These are phyloP conservation scores for Lactifluus piperatus DNA, from an alignment of 768 basidiomycete genomes.

Conservation along the genomic window DNA sequence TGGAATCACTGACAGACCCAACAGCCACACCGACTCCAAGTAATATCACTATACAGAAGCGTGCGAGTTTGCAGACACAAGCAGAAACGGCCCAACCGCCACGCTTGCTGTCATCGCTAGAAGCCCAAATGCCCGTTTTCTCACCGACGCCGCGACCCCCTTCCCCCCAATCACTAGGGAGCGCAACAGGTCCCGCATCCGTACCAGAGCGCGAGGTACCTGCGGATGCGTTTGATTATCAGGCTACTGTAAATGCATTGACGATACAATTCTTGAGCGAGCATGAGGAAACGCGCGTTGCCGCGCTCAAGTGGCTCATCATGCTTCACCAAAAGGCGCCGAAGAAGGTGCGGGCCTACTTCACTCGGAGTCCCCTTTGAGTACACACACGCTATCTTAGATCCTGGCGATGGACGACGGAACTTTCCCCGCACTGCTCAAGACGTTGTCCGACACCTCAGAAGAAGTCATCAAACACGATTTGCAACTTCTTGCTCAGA, in stretches of 20 bases:
- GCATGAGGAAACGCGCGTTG: slow-evolving; percentile 92
- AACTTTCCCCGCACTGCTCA: slow-evolving; percentile 90
- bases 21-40: slow-evolving; percentile 19
- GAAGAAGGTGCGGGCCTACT: slow-evolving; percentile 56
- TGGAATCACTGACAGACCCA: slow-evolving; percentile 36
- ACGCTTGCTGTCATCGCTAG: slow-evolving; percentile 4
- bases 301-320: slow-evolving; percentile 93
- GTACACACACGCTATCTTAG: slow-evolving; percentile 34
- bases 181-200: slow-evolving; percentile 23
- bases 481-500: slow-evolving; percentile 90
- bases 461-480: slow-evolving; percentile 98
- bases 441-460: slow-evolving; percentile 92
- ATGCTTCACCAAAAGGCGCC: slow-evolving; percentile 99
- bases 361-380: background rate
- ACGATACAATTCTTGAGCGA: slow-evolving; percentile 94
- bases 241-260: slow-evolving; percentile 84
- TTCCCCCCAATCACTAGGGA: slow-evolving; percentile 16
- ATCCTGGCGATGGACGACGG: slow-evolving; percentile 95
- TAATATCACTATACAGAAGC: slow-evolving; percentile 21
- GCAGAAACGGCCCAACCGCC: background rate
- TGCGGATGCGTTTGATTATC: slow-evolving; percentile 80
- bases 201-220: slow-evolving; percentile 33
- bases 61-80: slow-evolving; percentile 9
- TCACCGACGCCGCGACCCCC: slow-evolving; percentile 26
- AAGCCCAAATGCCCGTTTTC: slow-evolving; percentile 19